Percentiles rank a stretch among this genome's conserved stretches.
phyloP scores from a whole-genome alignment of 352 stramenopile genomes.

The Phytophthora capsici region DNA sequence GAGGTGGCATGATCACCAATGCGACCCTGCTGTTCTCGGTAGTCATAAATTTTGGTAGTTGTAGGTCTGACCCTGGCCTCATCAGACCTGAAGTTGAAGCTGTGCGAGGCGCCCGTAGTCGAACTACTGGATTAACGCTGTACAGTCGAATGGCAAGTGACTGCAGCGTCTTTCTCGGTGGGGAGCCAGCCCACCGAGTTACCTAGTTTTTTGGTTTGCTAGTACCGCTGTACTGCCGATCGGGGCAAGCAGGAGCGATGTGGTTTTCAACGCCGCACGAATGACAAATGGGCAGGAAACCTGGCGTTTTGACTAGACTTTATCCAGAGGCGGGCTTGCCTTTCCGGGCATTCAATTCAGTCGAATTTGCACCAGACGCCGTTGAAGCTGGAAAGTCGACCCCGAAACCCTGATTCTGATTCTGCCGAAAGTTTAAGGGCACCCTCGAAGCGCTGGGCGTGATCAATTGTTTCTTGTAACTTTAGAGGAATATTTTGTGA shows the following conservation, averaged over 20 bases:
- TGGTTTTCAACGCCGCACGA: too few relatives aligned
- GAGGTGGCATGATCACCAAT: neutral
- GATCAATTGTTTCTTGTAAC: neutral
- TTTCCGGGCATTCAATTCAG: neutral
- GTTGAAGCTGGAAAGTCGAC: too few relatives aligned
- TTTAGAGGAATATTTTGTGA: too few relatives aligned
- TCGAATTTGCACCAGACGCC: neutral
- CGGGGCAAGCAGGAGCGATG: neutral
- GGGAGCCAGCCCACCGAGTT: too few relatives aligned
- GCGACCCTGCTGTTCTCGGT: too few relatives aligned
- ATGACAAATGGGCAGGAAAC: too few relatives aligned
- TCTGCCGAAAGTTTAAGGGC: neutral
- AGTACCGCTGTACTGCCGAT: too few relatives aligned
- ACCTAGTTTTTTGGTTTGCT: too few relatives aligned
- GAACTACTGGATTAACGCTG: neutral
- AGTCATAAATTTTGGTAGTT: too few relatives aligned
- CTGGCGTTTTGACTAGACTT: too few relatives aligned
- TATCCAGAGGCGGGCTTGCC: too few relatives aligned
- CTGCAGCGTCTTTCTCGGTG: too few relatives aligned
- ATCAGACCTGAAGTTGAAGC: conserved; percentile 5
- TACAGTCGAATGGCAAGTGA: neutral
- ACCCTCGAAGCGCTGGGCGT: neutral
- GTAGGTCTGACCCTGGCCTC: conserved; percentile 5
- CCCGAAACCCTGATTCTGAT: neutral
- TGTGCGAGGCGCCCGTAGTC: neutral